Base-by-base conservation (phyloP, 345 rosid genomes). In the Rubroshorea leprosula region DNA sequence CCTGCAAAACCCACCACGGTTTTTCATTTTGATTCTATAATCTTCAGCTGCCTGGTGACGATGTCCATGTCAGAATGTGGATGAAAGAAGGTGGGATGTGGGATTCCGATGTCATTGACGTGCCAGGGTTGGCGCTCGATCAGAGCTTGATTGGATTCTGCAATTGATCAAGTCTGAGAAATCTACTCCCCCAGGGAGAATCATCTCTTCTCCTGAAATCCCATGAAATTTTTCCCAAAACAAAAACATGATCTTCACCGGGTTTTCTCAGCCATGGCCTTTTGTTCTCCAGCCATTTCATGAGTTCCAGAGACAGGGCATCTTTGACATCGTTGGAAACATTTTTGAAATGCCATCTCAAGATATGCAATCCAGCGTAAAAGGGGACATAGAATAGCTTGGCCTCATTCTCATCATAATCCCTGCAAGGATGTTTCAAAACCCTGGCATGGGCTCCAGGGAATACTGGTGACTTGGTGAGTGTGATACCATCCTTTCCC, bases 71-170 rank as follows among this genome's bases (percentile, higher is more conserved):
- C 95, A 0, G 85, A 78, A 63, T 73, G 76, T 0, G 98, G 98
- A 43, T 92, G 98, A 56, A 84, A 86, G 68, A 65, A 71, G 6
- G 95, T 88, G 0, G 98, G 98, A 64, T 84, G 96, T 5, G 98
- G 96, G 55, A 91, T 76, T 0, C 85, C 95, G 0, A 91, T 55
- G 76, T 88, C 95, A 26, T 88, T 88, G 0, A 77, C 45, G 0
- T 91, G 85, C 92, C 98, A 91, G 4, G 96, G 96, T 18, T 88
- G 80, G 25, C 96, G 81, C 65, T 91, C 98, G 3, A 86, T 82
- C 65, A 86, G 68, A 88, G 89, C 72, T 91, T 91, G 1, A 79
- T 63, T 12, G 98, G 85, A 65, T 86, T 88, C 58, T 88, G 80
- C 96, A 91, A 84, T 73, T 84, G 81, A 22, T 80, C 68, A 23